Evolutionary conservation across 495 filamentous ascomycete species (phyloP).

Genomic region (Friedmanniomyces simplex): DNA sequence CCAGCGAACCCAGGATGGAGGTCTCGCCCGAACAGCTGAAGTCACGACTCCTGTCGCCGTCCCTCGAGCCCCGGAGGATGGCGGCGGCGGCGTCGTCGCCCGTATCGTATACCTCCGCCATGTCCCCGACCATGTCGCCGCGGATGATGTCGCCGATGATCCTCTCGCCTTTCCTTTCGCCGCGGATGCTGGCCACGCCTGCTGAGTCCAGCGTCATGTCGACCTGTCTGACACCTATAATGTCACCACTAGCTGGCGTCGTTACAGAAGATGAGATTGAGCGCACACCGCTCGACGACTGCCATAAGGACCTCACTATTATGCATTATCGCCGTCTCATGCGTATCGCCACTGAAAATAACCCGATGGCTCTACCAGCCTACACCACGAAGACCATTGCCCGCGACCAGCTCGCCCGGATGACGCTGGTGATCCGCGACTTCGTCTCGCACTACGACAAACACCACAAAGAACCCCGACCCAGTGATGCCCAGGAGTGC

Average conservation of each 20-base stretch:
- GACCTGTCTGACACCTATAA: not conserved
- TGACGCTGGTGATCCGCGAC: not conserved
- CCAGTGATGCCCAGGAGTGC: too few relatives aligned
- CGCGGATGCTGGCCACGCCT: not conserved
- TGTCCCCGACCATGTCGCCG: not conserved
- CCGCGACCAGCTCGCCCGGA: not conserved
- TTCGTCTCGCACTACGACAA: not conserved
- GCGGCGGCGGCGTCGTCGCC: not conserved
- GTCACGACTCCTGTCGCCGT: not conserved
- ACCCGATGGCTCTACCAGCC: not conserved
- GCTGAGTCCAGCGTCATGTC: not conserved
- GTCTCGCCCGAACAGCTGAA: not conserved
- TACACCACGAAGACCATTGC: not conserved
- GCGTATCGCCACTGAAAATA: not conserved
- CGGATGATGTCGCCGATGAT: not conserved
- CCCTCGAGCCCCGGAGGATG: not conserved
- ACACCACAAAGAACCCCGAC: not conserved
- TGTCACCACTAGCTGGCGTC: not conserved
- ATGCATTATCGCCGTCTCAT: not conserved
- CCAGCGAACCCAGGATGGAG: not conserved
- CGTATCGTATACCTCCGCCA: too few relatives aligned
- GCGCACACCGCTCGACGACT: not conserved
- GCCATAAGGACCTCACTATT: not conserved
- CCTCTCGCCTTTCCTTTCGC: not conserved
- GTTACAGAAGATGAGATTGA: not conserved